Conservation (phyloP, 768 basidiomycete species). For the Tylopilus subfusipes region DNA sequence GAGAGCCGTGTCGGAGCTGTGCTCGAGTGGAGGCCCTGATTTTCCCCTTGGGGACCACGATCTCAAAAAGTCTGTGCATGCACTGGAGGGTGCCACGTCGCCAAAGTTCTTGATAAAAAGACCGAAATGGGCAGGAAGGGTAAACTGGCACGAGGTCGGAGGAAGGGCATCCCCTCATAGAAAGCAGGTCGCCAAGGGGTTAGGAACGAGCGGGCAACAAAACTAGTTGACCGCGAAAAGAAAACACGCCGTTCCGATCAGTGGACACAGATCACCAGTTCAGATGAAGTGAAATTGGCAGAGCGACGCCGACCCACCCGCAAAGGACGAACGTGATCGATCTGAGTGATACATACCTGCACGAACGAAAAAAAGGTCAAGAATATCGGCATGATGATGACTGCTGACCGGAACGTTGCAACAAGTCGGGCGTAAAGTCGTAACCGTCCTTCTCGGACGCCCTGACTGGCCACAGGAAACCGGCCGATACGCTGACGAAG, state of each 20-base stretch:
- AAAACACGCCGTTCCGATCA: slow-evolving; percentile 15
- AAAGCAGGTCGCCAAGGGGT: slow-evolving; percentile 12
- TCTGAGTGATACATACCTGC: background rate
- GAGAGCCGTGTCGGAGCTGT: slow-evolving; percentile 21
- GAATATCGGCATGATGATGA: slow-evolving; percentile 3
- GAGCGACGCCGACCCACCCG: background rate
- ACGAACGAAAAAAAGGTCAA: background rate
- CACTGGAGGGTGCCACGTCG: slow-evolving; percentile 27
- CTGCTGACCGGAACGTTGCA: slow-evolving; percentile 7
- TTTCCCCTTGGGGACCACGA: slow-evolving; percentile 23
- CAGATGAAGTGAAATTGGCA: slow-evolving; percentile 4
- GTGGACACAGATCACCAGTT: slow-evolving; percentile 10
- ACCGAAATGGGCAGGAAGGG: slow-evolving; percentile 25
- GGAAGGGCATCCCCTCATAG: slow-evolving; percentile 28
- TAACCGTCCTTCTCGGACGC: slow-evolving; percentile 15
- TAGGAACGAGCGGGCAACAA: slow-evolving; percentile 17
- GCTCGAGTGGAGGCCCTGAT: slow-evolving; percentile 25
- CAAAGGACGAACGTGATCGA: slow-evolving; percentile 4
- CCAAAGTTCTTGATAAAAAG: slow-evolving; percentile 23
- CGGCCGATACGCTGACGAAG: slow-evolving; percentile 16
- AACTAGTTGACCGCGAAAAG: slow-evolving; percentile 12
- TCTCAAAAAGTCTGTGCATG: slow-evolving; percentile 18
- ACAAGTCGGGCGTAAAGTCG: slow-evolving; percentile 12
- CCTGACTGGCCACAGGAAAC: slow-evolving; percentile 5
- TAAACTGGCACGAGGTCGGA: slow-evolving; percentile 31